Percentiles rank a stretch among this genome's conserved stretches.
These are phyloP conservation scores for Alternaria brassicae DNA, from an alignment of 2,329 filamentous ascomycete genomes.

Conservation along the genomic window DNA sequence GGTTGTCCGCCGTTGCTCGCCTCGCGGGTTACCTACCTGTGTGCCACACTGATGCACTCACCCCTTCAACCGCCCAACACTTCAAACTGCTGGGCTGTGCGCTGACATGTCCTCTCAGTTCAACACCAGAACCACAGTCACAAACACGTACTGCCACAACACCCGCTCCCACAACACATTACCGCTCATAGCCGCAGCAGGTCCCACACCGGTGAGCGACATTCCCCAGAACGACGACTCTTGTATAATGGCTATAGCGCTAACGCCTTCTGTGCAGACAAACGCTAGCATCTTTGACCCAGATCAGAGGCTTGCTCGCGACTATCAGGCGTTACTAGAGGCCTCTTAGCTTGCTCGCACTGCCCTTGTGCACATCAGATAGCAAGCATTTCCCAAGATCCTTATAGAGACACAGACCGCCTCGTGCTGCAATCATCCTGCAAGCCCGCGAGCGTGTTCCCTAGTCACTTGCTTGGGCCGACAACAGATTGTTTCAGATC, in stretches of 20 bases:
- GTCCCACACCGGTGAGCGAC: conserved; percentile 37
- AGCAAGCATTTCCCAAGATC: conserved; percentile 42
- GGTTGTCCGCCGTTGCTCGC: conserved; percentile 45
- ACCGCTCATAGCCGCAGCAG: conserved; percentile 23
- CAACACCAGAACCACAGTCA: conserved; percentile 34
- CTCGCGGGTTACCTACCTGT: conserved; percentile 40
- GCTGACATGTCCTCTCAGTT: conserved; percentile 41
- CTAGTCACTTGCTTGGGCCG: conserved; percentile 45
- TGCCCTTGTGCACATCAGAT: conserved; percentile 42
- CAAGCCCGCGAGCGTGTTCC: conserved; percentile 42
- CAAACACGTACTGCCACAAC: conserved; percentile 36
- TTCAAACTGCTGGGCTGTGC: conserved; percentile 30
- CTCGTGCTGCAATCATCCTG: conserved; percentile 49
- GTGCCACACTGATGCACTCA: conserved; percentile 49
- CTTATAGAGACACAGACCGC: conserved; percentile 49
- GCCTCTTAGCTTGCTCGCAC: conserved; percentile 43
- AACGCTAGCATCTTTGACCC: conserved; percentile 36
- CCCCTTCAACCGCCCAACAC: conserved; percentile 36
- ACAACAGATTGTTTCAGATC: conserved; percentile 50
- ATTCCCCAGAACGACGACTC: conserved; percentile 22
- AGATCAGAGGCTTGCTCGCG: conserved; percentile 41
- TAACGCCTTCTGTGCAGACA: conserved; percentile 44
- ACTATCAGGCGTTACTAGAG: conserved; percentile 37
- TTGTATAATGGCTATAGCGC: conserved; percentile 29
- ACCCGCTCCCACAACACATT: conserved; percentile 18